Base-by-base conservation (phyloP, 106 monocot genomes). In the Alisma plantagoaquatica region DNA sequence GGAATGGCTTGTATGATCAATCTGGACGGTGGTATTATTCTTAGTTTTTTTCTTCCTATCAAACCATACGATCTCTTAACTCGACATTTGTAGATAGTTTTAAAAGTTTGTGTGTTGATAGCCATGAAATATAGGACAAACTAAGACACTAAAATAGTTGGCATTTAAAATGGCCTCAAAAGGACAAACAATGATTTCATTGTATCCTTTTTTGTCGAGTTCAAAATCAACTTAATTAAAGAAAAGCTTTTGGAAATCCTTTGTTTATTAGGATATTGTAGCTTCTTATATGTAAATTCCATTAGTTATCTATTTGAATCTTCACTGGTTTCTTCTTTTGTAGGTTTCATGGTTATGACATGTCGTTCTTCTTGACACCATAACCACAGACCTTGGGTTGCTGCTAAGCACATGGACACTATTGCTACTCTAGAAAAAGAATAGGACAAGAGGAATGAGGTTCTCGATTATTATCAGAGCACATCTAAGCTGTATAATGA, bases 141-240 rank as follows among this genome's bases (percentile, higher is more conserved):
- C 27, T 76, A 65, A 75, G 70, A 90, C 45, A 70, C 77, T 68
- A 82, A 79, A 63, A 90, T 85, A 90, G 60, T 68, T 35, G 59
- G 98, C 98, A 74, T 99, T 99, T 65, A 90, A 99, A 59, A 99
- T 77, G 75, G 98, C 98, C 43, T 90, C 98, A 47, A 86, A 99
- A 72, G 90, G 98, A 56, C 98, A 99, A 60, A 90, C 89, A 74
- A 82, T 99, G 72, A 79, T 98, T n/a, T 74, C 77, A 25, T 90
- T 85, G 89, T 98, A 89, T 73, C 61, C 72, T 69, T 14, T 63
- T 53, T 10, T 30, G 10, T 3, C 45, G 41, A 43, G 27, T n/a
- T 22, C 6, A 18, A 29, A 2, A 47, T 15, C 10, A 12, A 17
- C n/a, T 44, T 28, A 0, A 22, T 46, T 19, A 9, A 11, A 11